These are phyloP conservation scores for Mycena latifolia DNA, from an alignment of 768 basidiomycete species.

Conservation along the genomic window DNA sequence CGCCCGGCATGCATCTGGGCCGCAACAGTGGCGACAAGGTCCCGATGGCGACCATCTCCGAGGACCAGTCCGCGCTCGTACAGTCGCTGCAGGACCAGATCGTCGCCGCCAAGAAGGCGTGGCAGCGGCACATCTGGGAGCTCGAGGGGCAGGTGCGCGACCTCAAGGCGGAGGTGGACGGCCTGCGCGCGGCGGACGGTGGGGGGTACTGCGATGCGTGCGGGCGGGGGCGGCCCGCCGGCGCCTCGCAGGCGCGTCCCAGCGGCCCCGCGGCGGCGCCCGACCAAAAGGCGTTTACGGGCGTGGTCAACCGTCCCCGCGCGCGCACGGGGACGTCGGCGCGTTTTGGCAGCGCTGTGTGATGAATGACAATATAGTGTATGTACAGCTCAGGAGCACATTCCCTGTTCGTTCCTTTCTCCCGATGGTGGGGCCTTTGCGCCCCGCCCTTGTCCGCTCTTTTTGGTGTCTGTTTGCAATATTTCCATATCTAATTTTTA, in stretches of 20 bases:
- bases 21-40: conserved; percentile 45
- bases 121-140: conserved; percentile 83
- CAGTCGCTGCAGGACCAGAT: conserved; percentile 74
- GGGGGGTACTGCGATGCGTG: conserved; percentile 70
- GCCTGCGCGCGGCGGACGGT: conserved; percentile 53
- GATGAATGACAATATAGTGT: conserved; percentile 35
- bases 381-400: conserved; percentile 1
- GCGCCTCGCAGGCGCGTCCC: conserved; percentile 9
- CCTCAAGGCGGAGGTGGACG: conserved; percentile 77
- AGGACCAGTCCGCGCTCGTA: conserved; percentile 61
- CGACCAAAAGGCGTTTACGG: conserved; percentile 44
- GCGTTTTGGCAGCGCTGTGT: conserved; percentile 70
- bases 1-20: conserved; percentile 49
- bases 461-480: conserved; percentile 14
- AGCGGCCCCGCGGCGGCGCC: conserved; percentile 9
- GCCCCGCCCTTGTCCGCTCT: conserved; percentile 12
- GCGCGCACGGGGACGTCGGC: conserved; percentile 74
- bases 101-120: conserved; percentile 65
- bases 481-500: conserved; percentile 33
- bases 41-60: conserved; percentile 42
- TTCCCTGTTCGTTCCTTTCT: conserved; percentile 11
- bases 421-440: neutral
- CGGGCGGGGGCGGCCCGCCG: conserved; percentile 58
- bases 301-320: conserved; percentile 74
- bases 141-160: conserved; percentile 80